A percentile compares a stretch with the other conserved stretches of the same genome.
Evolutionary conservation across 495 filamentous ascomycete genomes (phyloP).

Genomic region (Evansstolkia leycettana): DNA sequence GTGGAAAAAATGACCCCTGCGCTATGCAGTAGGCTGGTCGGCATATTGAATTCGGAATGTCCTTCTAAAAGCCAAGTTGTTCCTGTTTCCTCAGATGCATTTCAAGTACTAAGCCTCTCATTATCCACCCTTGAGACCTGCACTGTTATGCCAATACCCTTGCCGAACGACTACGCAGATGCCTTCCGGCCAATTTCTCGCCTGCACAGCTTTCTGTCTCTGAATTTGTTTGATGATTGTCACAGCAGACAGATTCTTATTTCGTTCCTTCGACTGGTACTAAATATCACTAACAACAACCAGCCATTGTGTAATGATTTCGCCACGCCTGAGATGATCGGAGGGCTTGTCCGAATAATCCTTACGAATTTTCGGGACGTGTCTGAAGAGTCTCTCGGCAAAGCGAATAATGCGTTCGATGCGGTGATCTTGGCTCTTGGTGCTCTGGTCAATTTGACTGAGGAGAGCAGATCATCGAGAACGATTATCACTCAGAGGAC

Average conservation of each 20-base stretch:
- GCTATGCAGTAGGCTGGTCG: slow-evolving; percentile 15
- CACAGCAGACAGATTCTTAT: slow-evolving; percentile 11
- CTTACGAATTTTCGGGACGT: slow-evolving; percentile 25
- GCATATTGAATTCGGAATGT: slow-evolving; percentile 12
- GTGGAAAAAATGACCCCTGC: slow-evolving; percentile 11
- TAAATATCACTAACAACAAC: slow-evolving; percentile 85
- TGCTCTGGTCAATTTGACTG: slow-evolving; percentile 79
- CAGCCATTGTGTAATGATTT: slow-evolving; percentile 52
- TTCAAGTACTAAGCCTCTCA: slow-evolving; percentile 17
- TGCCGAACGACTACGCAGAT: slow-evolving; percentile 12
- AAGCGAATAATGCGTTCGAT: slow-evolving; percentile 46
- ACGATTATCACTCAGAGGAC: slow-evolving; percentile 18
- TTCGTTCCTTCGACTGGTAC: slow-evolving; percentile 52
- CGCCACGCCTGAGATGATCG: slow-evolving; percentile 42
- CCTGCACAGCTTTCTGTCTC: slow-evolving; percentile 17
- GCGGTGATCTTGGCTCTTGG: slow-evolving; percentile 69
- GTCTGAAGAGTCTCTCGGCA: slow-evolving; percentile 25
- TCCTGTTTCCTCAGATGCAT: slow-evolving; percentile 2
- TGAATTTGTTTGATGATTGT: slow-evolving; percentile 4
- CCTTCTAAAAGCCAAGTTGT: neutral
- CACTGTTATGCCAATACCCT: slow-evolving; percentile 16
- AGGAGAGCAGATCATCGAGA: slow-evolving; percentile 51
- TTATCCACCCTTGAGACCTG: slow-evolving; percentile 57
- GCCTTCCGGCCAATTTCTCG: slow-evolving; percentile 16
- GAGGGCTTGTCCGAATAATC: slow-evolving; percentile 40